Conservation (phyloP, 2,329 filamentous ascomycete species). For the Xylaria sp. region DNA sequence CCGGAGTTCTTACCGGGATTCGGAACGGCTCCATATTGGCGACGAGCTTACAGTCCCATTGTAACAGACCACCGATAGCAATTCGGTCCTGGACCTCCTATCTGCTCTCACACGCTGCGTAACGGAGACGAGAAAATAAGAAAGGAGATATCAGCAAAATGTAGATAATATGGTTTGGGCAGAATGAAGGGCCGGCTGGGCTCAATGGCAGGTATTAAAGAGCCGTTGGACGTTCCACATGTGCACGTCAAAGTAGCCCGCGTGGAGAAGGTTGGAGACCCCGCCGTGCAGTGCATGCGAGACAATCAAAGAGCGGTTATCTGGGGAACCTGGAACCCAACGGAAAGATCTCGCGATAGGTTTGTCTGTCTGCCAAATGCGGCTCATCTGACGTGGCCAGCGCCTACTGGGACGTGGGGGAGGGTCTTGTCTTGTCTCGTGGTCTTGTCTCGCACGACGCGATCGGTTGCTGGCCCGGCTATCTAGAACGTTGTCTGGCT, state of each 20-base stretch:
- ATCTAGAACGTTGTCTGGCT: constrained; percentile 8
- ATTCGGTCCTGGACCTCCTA: constrained; percentile 11
- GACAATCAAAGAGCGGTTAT: constrained; percentile 24
- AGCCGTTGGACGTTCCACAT: constrained; percentile 41
- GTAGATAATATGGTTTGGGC: constrained; percentile 6
- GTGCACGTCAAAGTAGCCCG: constrained; percentile 43
- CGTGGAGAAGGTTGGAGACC: constrained; percentile 41
- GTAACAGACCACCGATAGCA: constrained; percentile 22
- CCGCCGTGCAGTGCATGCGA: constrained; percentile 17
- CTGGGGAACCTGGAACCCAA: constrained; percentile 26
- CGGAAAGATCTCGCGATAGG: constrained; percentile 25
- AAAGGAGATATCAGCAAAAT: neutral
- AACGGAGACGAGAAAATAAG: neutral
- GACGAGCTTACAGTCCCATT: constrained; percentile 40
- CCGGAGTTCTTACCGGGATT: constrained; percentile 37
- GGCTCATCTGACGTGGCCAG: constrained; percentile 48
- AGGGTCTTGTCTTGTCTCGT: neutral
- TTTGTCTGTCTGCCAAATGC: constrained; percentile 25
- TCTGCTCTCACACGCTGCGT: constrained; percentile 6
- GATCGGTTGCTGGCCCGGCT: constrained; percentile 19
- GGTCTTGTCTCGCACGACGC: constrained; percentile 17
- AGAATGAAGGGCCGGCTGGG: constrained; percentile 9
- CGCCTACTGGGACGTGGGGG: constrained; percentile 45
- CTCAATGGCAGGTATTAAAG: constrained; percentile 38
- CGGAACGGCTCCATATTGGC: constrained; percentile 42